Evolutionary conservation across 2,329 filamentous ascomycete genomes (phyloP).

Genomic region (Verticillium longisporum): DNA sequence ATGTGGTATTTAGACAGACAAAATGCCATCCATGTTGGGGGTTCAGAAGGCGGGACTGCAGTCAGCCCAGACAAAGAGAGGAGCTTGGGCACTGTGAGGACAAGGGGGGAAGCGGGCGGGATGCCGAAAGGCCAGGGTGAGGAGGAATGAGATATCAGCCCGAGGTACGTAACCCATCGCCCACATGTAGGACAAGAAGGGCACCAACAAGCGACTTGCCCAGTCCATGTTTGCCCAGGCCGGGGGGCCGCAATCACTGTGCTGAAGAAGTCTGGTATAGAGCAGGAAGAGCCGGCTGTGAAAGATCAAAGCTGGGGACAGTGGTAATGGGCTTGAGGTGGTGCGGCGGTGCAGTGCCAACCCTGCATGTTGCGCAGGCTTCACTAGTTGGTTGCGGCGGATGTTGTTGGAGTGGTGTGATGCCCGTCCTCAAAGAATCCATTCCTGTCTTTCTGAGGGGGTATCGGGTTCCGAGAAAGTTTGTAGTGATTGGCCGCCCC

Average conservation of each 20-base stretch:
- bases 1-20: constrained; percentile 5
- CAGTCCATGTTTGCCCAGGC: not conserved
- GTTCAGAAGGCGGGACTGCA: constrained; percentile 3
- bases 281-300: not conserved
- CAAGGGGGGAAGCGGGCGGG: constrained; percentile 4
- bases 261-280: not conserved
- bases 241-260: not conserved
- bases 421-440: not conserved
- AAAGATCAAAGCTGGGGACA: not conserved
- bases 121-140: not conserved
- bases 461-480: not conserved
- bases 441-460: not conserved
- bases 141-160: constrained; percentile 3
- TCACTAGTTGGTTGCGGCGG: not conserved
- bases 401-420: not conserved
- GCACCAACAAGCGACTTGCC: constrained; percentile 5
- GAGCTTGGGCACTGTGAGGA: constrained; percentile 2
- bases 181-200: constrained; percentile 7
- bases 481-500: not conserved
- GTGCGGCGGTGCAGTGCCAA: not conserved
- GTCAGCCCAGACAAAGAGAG: not conserved
- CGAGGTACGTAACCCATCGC: constrained; percentile 8
- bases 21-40: constrained; percentile 1
- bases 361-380: not conserved
- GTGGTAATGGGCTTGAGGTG: not conserved